Evolutionary conservation across 164 flowering plant genomes (phyloP).

Genomic region (Stephania japonica): DNA sequence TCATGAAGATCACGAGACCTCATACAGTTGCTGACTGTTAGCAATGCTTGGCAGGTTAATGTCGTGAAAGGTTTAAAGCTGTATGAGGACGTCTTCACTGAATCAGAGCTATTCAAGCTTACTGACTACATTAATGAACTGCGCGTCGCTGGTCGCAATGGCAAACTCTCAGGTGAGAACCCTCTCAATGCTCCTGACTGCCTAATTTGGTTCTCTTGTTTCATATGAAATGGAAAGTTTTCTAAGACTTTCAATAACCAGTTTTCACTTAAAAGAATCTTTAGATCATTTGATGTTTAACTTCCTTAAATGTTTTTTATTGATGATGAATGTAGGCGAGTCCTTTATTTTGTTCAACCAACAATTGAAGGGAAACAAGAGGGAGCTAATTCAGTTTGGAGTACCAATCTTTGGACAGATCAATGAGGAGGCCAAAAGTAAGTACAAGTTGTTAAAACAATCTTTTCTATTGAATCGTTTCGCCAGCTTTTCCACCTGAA

Average conservation of each 20-base stretch:
- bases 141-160: slow-evolving; percentile 70
- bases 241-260: not conserved
- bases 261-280: not conserved
- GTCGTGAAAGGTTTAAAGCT: slow-evolving; percentile 88
- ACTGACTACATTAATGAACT: slow-evolving; percentile 56
- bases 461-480: not conserved
- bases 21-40: slow-evolving; percentile 14
- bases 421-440: slow-evolving; percentile 44
- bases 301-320: not conserved
- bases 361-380: slow-evolving; percentile 78
- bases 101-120: slow-evolving; percentile 62
- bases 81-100: slow-evolving; percentile 71
- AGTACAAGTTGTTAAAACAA: slow-evolving; percentile 34
- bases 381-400: slow-evolving; percentile 90
- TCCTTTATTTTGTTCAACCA: slow-evolving; percentile 80
- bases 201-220: not conserved
- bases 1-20: not conserved
- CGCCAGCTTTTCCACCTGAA: slow-evolving; percentile 5
- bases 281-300: not conserved
- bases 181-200: not conserved
- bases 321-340: slow-evolving; percentile 47
- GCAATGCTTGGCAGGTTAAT: slow-evolving; percentile 59
- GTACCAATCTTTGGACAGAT: slow-evolving; percentile 78
- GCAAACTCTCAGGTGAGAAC: slow-evolving; percentile 67
- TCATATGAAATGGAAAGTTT: too few relatives aligned